These are phyloP conservation scores for Cyphellophora europaea DNA, from an alignment of 2,329 filamentous ascomycete species.

Conservation along the genomic window DNA sequence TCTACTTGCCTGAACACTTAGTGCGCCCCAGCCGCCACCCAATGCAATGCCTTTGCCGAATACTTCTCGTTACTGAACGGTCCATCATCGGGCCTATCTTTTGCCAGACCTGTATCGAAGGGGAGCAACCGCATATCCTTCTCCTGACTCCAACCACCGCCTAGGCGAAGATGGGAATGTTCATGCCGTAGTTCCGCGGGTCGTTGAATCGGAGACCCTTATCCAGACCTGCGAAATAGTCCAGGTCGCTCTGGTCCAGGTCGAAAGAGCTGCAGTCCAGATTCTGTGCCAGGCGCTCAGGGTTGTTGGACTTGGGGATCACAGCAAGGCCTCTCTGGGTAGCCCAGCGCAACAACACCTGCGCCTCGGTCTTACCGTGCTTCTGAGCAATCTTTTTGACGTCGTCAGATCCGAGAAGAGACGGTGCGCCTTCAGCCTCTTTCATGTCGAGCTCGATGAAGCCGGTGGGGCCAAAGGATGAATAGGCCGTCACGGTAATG, in stretches of 20 bases:
- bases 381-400: conserved; percentile 60
- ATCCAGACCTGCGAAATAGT: conserved; percentile 10
- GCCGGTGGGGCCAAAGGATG: conserved; percentile 36
- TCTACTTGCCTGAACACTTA: too few species aligned
- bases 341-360: conserved; percentile 79
- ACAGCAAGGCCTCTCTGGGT: conserved; percentile 74
- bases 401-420: conserved; percentile 61
- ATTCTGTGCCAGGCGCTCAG: conserved; percentile 27
- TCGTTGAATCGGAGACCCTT: conserved; percentile 16
- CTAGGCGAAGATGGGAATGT: conserved; percentile 1
- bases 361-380: conserved; percentile 63
- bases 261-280: conserved; percentile 12
- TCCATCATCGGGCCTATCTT: too few species aligned
- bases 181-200: conserved; percentile 5
- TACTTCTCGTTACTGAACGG: too few species aligned
- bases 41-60: too few species aligned
- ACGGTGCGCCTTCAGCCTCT: conserved; percentile 51
- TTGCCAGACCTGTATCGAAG: too few species aligned
- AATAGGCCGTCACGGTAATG: conserved; percentile 11
- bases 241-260: conserved; percentile 11
- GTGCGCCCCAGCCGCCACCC: too few species aligned
- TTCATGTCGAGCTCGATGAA: conserved; percentile 3
- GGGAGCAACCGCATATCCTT: too few species aligned
- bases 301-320: conserved; percentile 67
- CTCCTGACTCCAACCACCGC: too few species aligned